Conservation (phyloP, 176 grass and related monocot genomes). For the Tillandsia fasciculata region DNA sequence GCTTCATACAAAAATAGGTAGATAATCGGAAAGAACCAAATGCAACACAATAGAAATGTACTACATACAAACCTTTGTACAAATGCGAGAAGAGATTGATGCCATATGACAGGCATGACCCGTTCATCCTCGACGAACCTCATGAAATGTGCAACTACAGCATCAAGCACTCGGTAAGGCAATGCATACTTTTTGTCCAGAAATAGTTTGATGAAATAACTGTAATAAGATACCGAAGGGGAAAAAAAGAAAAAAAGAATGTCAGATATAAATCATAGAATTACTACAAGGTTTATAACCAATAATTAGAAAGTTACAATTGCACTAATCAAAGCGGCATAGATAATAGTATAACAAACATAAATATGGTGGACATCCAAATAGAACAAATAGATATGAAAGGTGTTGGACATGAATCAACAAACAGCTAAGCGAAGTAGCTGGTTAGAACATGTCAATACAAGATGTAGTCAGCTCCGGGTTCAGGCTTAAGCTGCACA, state of each 20-base stretch:
- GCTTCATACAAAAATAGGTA: no score
- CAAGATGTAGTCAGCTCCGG: no score
- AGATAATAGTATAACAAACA: no score
- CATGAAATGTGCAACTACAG: constrained; percentile 82
- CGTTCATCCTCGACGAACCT: constrained; percentile 60
- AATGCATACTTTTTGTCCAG: constrained; percentile 97
- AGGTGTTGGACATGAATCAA: no score
- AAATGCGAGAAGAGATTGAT: constrained; percentile 86
- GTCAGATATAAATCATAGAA: not conserved
- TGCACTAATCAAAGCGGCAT: no score
- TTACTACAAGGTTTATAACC: not conserved
- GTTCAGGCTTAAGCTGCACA: no score
- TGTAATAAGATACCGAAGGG: constrained; percentile 23
- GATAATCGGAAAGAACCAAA: not conserved
- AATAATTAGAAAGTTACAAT: no score
- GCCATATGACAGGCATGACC: constrained; percentile 93
- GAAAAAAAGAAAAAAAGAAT: not conserved
- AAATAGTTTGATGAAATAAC: constrained; percentile 97
- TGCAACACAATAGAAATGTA: not conserved
- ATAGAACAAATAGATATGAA: no score
- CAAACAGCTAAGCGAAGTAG: no score
- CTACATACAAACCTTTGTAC: constrained; percentile 67
- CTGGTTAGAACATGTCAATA: no score
- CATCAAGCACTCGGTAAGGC: constrained; percentile 74
- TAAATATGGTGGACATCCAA: no score